phyloP scores from a whole-genome alignment of 257 asterid species.

The Leonotis leonurus region DNA sequence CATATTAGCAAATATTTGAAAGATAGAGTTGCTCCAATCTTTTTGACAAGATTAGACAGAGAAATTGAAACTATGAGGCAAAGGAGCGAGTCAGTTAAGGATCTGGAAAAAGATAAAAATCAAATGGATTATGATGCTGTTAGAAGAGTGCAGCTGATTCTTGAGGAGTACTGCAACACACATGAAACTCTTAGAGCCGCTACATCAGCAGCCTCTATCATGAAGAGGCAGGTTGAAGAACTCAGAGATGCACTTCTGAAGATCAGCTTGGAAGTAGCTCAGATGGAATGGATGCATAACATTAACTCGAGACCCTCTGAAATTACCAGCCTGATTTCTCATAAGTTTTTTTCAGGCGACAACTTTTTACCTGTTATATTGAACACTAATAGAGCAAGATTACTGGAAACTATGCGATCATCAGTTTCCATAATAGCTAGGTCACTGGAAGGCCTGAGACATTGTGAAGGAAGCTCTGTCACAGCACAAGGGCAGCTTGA shows the following conservation, averaged over 20 bases:
- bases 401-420: constrained; percentile 66
- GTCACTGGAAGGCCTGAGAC: constrained; percentile 68
- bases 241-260: constrained; percentile 70
- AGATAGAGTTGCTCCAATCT: constrained; percentile 64
- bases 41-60: constrained; percentile 52
- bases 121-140: constrained; percentile 35
- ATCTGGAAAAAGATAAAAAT: constrained; percentile 30
- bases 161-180: constrained; percentile 83
- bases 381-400: constrained; percentile 63
- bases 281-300: constrained; percentile 90
- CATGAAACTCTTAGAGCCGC: constrained; percentile 91
- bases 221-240: constrained; percentile 73
- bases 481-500: constrained; percentile 96
- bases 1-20: constrained; percentile 67
- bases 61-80: constrained; percentile 55
- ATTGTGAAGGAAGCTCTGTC: constrained; percentile 72
- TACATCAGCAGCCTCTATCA: constrained; percentile 66
- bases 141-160: constrained; percentile 56
- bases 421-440: constrained; percentile 67
- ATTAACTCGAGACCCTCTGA: constrained; percentile 52
- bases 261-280: constrained; percentile 74
- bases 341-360: constrained; percentile 50
- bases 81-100: constrained; percentile 36
- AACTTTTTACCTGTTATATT: constrained; percentile 53
- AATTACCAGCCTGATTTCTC: constrained; percentile 47